Conservation (phyloP, 768 basidiomycete genomes). For the Lactarius trivialis region DNA sequence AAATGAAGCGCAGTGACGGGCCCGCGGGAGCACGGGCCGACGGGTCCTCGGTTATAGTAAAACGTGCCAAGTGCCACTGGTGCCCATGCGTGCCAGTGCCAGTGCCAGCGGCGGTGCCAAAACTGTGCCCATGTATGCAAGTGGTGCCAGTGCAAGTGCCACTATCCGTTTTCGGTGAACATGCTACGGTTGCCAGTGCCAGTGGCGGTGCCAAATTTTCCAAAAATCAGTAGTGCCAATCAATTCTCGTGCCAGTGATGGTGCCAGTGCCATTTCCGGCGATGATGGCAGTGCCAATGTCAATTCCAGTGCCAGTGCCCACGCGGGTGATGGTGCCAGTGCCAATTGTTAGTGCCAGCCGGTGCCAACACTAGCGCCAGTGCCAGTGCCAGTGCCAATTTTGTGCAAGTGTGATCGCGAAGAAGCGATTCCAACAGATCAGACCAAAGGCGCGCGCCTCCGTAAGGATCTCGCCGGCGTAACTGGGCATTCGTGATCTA, state of each 20-base stretch:
- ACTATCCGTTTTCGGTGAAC: no score
- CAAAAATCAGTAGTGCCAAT: no score
- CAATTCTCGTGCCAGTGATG: neutral
- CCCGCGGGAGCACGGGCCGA: neutral
- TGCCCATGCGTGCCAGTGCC: neutral
- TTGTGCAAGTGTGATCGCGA: neutral
- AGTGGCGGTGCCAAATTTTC: neutral
- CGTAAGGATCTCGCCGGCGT: slow-evolving; percentile 69
- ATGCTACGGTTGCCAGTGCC: neutral
- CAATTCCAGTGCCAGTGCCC: neutral
- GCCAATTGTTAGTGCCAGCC: no score
- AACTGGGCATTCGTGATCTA: slow-evolving; percentile 71
- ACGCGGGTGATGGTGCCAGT: neutral
- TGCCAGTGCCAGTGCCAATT: neutral
- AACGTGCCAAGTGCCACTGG: neutral
- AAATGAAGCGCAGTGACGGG: no score
- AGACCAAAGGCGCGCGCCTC: slow-evolving; percentile 34
- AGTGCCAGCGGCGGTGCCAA: neutral
- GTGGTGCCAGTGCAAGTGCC: neutral
- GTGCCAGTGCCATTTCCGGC: neutral
- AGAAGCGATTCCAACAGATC: neutral
- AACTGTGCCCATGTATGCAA: neutral
- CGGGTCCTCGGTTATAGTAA: neutral
- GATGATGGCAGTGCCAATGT: neutral
- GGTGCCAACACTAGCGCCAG: no score